A percentile compares a stretch with the other conserved stretches of the same genome.
Conservation (phyloP, 768 basidiomycete species). For the Hydnomerulius pinastri region DNA sequence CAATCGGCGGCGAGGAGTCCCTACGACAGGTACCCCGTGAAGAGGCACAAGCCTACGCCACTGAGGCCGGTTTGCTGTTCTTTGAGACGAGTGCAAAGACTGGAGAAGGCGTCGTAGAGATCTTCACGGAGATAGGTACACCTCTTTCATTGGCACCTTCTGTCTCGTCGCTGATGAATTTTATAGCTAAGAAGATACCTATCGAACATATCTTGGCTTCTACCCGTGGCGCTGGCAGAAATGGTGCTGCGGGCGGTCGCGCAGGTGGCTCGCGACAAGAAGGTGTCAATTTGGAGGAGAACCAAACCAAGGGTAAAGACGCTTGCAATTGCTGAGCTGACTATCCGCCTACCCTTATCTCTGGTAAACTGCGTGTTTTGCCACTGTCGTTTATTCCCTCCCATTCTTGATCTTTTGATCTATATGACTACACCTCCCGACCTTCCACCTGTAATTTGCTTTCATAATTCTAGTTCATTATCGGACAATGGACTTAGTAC, state of each 20-base stretch:
- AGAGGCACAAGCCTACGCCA: conserved; percentile 95
- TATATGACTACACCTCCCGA: conserved; percentile 24
- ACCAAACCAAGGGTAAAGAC: conserved; percentile 65
- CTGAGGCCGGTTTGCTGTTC: conserved; percentile 92
- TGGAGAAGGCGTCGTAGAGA: conserved; percentile 91
- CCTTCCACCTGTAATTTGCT: conserved; percentile 29
- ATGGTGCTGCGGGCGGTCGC: conserved; percentile 56
- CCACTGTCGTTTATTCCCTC: conserved; percentile 17
- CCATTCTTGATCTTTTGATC: conserved; percentile 21
- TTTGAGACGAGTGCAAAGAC: conserved; percentile 99
- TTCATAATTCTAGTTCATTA: conserved; percentile 24
- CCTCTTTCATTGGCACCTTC: conserved; percentile 5
- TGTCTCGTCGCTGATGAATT: background rate
- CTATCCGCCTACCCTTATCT: conserved; percentile 15
- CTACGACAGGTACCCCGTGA: conserved; percentile 89
- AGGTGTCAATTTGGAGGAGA: conserved; percentile 71
- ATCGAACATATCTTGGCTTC: conserved; percentile 94
- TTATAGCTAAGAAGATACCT: conserved; percentile 78
- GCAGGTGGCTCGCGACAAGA: conserved; percentile 49
- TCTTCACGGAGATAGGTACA: conserved; percentile 97
- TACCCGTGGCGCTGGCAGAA: conserved; percentile 64
- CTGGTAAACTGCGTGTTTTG: conserved; percentile 18
- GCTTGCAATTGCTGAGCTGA: conserved; percentile 82
- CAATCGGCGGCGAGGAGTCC: conserved; percentile 60
- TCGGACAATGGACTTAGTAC: conserved; percentile 11